Evolutionary conservation across 116 monocot genomes (phyloP).

Genomic region (Iris pallida): DNA sequence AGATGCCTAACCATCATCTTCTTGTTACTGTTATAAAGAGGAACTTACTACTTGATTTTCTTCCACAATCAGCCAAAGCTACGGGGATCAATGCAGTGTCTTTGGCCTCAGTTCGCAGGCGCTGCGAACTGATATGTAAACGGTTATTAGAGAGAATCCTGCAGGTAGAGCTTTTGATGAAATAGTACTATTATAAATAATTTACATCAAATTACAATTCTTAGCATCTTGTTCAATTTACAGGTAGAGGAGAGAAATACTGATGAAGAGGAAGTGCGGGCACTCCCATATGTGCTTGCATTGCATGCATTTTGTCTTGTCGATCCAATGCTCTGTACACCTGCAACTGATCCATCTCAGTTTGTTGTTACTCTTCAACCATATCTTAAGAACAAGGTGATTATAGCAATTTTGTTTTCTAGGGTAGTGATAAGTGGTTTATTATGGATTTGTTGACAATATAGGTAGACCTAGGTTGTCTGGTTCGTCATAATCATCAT

Average conservation of each 20-base stretch:
- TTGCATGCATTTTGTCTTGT: conserved; percentile 98
- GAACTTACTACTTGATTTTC: conserved; percentile 87
- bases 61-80: conserved; percentile 92
- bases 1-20: conserved; percentile 74
- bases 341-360: conserved; percentile 84
- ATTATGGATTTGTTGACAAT: too few relatives aligned
- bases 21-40: conserved; percentile 88
- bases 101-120: conserved; percentile 75
- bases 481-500: too few relatives aligned
- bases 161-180: conserved; percentile 49
- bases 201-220: neutral
- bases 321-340: conserved; percentile 86
- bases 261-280: conserved; percentile 61
- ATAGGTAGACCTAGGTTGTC: too few relatives aligned
- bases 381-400: conserved; percentile 95
- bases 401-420: conserved; percentile 5
- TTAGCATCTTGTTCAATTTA: conserved; percentile 13
- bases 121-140: conserved; percentile 95
- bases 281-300: conserved; percentile 88
- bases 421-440: too few relatives aligned
- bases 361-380: conserved; percentile 97
- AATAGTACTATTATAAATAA: neutral
- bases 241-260: conserved; percentile 80
- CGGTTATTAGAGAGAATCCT: conserved; percentile 87
- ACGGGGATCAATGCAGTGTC: conserved; percentile 56